Base-by-base conservation (phyloP, 1,139 yeast species). In the Scheffersomyces lignicola region DNA sequence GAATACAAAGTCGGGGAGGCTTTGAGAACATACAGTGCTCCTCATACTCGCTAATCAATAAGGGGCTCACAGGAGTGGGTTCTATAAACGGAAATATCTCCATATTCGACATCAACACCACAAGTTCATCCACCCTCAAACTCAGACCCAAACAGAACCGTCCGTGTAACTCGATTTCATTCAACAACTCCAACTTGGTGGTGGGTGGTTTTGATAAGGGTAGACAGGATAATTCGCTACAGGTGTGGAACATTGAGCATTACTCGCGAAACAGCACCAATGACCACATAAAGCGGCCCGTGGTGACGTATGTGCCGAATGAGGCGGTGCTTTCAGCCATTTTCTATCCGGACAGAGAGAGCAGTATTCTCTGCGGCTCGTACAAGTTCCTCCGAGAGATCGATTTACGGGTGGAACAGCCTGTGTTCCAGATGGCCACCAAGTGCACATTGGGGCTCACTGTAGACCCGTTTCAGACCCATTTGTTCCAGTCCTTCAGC, bases 191-290 rank as follows among this genome's bases (percentile, higher is more conserved):
- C 27, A 85, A 83, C 1, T 57, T 84, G 28, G 62, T 89, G 5
- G 96, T 89, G 0, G 78, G 83, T 18, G 96, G 95, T 0, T 73
- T 83, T 42, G 97, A 89, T 44, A 80, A 87, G 47, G 83, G 85
- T 7, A 69, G 92, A 36, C 87, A 80, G 46, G 96, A 87, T 51
- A 76, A 78, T 39, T 81, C 94, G 18, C 62, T 90, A 33, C 85
- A 84, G 47, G 69, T 90, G 9, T 89, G 95, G 92, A 87, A 87
- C 51, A 68, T 86, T n/a, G 78, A 76, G 37, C 80, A 78, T 42
- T 76, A 77, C 39, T 62, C 76, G 1, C 56, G 66, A 25, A 52
- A 52, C 6, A 55, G 67, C 40, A 55, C 61, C 27, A 67, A 69
- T 39, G 74, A 73, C 35, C 70, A 69, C 40, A 61, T 71, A 3